phyloP scores from a whole-genome alignment of 352 stramenopile genomes.

The Pythium plurisporium region DNA sequence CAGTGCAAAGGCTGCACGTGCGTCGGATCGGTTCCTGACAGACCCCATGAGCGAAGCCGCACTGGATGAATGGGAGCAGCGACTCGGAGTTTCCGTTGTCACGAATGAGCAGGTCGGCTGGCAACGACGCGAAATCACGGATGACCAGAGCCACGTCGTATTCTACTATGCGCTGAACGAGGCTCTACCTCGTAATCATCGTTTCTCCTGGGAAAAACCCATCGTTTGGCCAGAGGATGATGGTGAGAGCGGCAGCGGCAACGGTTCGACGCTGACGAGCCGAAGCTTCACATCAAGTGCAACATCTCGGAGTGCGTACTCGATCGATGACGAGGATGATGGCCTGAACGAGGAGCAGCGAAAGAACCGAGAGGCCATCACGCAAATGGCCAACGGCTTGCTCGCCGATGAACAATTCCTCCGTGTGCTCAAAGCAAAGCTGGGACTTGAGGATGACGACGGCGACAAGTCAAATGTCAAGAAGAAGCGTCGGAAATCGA shows the following conservation, averaged over 20 bases:
- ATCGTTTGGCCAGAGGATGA: slow-evolving; percentile 28
- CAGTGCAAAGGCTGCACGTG: slow-evolving; percentile 29
- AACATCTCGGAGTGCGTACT: slow-evolving; percentile 6
- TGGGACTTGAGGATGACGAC: slow-evolving; percentile 34
- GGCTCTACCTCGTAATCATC: slow-evolving; percentile 30
- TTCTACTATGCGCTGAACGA: slow-evolving; percentile 71
- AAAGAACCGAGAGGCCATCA: slow-evolving; percentile 25
- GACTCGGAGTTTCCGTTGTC: slow-evolving; percentile 41
- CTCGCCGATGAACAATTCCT: slow-evolving; percentile 65
- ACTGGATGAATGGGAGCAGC: slow-evolving; percentile 44
- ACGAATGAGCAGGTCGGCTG: slow-evolving; percentile 46
- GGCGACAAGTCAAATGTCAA: slow-evolving; percentile 9
- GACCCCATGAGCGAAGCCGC: slow-evolving; percentile 20
- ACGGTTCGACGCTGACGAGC: slow-evolving; percentile 8
- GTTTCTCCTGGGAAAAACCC: slow-evolving; percentile 52
- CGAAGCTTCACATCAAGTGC: slow-evolving; percentile 12
- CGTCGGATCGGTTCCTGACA: slow-evolving; percentile 23
- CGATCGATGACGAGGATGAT: slow-evolving; percentile 2
- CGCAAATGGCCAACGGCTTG: slow-evolving; percentile 31
- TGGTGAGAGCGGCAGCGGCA: neutral
- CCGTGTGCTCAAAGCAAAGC: slow-evolving; percentile 43
- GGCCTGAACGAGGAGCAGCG: slow-evolving; percentile 22
- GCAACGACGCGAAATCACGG: slow-evolving; percentile 52
- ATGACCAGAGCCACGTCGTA: slow-evolving; percentile 42
- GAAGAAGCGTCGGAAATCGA: slow-evolving; percentile 10